Evolutionary conservation across 257 asterid species (phyloP).

Genomic region (Plantago ovata): DNA sequence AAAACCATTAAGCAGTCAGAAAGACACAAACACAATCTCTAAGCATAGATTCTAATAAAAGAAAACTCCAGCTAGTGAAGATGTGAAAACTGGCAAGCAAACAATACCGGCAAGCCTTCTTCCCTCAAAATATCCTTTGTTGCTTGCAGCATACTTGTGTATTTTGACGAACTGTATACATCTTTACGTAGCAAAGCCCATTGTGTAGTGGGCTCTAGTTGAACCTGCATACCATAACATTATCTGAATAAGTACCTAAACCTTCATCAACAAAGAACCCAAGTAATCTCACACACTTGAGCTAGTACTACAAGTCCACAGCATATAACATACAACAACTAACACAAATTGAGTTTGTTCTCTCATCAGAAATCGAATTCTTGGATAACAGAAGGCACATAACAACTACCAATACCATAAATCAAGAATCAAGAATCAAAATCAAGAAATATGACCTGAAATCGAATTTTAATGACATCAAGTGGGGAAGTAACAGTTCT

Average conservation of each 20-base stretch:
- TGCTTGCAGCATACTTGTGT: slow-evolving; percentile 88
- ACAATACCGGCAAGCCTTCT: slow-evolving; percentile 79
- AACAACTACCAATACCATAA: too few species aligned
- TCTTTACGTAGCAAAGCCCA: slow-evolving; percentile 70
- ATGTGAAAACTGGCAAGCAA: slow-evolving; percentile 10
- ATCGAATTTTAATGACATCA: slow-evolving; percentile 92
- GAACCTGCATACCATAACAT: slow-evolving; percentile 54
- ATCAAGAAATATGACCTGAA: slow-evolving; percentile 51
- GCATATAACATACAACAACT: too few species aligned
- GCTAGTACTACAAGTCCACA: background rate
- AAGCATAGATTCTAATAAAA: too few species aligned
- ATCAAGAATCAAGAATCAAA: background rate
- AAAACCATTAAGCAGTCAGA: too few species aligned
- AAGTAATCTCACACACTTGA: slow-evolving; percentile 8
- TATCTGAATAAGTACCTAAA: background rate
- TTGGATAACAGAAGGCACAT: background rate
- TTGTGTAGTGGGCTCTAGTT: slow-evolving; percentile 79
- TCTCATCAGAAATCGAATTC: background rate
- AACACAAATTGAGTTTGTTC: too few species aligned
- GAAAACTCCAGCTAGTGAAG: too few species aligned
- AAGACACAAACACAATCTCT: too few species aligned
- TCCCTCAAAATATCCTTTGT: slow-evolving; percentile 85
- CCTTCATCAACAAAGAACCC: background rate
- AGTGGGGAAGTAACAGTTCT: slow-evolving; percentile 91
- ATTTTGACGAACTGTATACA: slow-evolving; percentile 55